Conservation (phyloP, 139 green algal genomes). For the Chlorella sp. region DNA sequence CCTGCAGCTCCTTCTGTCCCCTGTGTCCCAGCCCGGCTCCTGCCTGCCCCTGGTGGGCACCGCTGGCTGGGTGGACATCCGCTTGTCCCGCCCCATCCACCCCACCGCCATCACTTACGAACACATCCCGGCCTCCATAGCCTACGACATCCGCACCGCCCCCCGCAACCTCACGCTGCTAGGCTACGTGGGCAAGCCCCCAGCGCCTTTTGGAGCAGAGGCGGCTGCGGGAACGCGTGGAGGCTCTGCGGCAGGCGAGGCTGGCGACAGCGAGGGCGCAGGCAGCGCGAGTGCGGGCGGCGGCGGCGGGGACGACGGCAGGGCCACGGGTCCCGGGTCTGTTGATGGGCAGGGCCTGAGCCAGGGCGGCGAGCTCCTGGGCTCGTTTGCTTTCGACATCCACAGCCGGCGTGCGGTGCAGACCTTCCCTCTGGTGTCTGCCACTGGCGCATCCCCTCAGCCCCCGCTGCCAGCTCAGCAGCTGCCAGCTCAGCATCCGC, state of each 20-base stretch:
- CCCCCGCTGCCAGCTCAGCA: background rate
- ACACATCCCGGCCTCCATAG: conserved; percentile 41
- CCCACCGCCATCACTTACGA: conserved; percentile 48
- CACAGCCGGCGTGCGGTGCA: background rate
- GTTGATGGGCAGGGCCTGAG: background rate
- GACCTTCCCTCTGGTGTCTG: background rate
- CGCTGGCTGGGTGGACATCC: conserved; percentile 47
- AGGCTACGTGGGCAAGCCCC: background rate
- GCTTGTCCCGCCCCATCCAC: conserved; percentile 29
- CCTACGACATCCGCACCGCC: conserved; percentile 41
- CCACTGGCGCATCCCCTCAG: too few species aligned
- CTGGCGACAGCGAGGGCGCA: background rate
- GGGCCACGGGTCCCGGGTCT: too few species aligned
- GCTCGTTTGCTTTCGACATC: background rate
- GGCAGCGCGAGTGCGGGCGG: background rate
- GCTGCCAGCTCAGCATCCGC: background rate
- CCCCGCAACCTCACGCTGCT: conserved; percentile 22
- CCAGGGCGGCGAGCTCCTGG: background rate
- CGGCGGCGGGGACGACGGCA: background rate
- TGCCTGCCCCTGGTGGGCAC: conserved; percentile 50
- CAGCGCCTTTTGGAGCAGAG: background rate
- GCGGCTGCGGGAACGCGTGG: background rate
- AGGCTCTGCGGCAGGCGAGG: background rate
- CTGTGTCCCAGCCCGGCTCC: conserved; percentile 24
- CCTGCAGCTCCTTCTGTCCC: conserved; percentile 45